Percentiles rank a stretch among this genome's conserved stretches.
Evolutionary conservation across 129 eudicot genomes (phyloP).

Genomic region (Smallanthus sonchifolius): DNA sequence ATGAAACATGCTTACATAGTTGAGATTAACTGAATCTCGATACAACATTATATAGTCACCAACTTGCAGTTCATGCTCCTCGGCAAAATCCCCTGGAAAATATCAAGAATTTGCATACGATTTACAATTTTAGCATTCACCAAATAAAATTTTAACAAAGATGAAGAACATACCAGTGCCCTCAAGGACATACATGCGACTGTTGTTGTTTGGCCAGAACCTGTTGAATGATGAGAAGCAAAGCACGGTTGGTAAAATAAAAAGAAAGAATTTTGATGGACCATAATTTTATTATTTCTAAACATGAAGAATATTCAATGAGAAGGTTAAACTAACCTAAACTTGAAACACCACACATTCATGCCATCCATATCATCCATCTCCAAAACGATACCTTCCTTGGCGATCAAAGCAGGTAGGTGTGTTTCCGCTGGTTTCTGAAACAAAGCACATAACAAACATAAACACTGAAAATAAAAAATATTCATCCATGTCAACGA

Average conservation of each 20-base stretch:
- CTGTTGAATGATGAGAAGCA: conserved; percentile 34
- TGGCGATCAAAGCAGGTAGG: conserved; percentile 58
- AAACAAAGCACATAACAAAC: conserved; percentile 5
- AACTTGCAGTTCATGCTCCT: conserved; percentile 44
- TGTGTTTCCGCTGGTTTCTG: conserved; percentile 81
- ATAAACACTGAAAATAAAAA: neutral
- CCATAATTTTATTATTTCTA: neutral
- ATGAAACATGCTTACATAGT: conserved; percentile 54
- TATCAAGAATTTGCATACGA: neutral
- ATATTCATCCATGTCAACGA: conserved; percentile 2
- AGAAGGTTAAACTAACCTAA: conserved; percentile 48
- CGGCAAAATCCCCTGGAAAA: conserved; percentile 65
- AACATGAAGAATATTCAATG: neutral
- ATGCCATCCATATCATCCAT: conserved; percentile 85
- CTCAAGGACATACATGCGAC: conserved; percentile 97
- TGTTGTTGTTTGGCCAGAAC: conserved; percentile 96
- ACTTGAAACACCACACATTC: conserved; percentile 84
- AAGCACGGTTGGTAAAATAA: conserved; percentile 14
- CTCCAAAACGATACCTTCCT: conserved; percentile 63
- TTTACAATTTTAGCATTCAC: neutral
- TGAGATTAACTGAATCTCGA: conserved; percentile 46
- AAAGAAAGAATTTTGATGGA: neutral
- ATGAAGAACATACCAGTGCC: conserved; percentile 58
- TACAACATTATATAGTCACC: conserved; percentile 76
- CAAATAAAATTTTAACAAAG: neutral